Percentiles rank a stretch among this genome's conserved stretches.
Conservation (phyloP, 2,329 filamentous ascomycete genomes). For the Aspergillus jensenii region DNA sequence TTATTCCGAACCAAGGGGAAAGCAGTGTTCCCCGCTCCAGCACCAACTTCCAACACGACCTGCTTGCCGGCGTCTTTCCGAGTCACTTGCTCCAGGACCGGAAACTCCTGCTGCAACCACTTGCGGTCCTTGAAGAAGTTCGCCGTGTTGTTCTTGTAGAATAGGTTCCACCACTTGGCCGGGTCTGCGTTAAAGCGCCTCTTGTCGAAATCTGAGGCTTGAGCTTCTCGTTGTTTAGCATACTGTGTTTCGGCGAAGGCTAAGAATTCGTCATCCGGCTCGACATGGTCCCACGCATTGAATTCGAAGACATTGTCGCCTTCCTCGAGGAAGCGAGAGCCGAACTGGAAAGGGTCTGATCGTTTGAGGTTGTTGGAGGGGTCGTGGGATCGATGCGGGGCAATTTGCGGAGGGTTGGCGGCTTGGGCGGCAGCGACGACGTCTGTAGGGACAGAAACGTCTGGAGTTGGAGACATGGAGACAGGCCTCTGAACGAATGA, state of each 20-base stretch:
- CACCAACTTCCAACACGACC: constrained; percentile 84
- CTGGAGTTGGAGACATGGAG: constrained; percentile 13
- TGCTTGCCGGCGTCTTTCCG: constrained; percentile 66
- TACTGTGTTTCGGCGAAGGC: constrained; percentile 84
- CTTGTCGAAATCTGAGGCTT: constrained; percentile 92
- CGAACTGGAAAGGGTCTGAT: constrained; percentile 92
- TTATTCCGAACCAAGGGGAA: constrained; percentile 87
- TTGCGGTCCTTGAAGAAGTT: constrained; percentile 99
- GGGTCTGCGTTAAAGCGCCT: constrained; percentile 84
- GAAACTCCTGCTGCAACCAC: constrained; percentile 96
- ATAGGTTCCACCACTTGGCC: constrained; percentile 96
- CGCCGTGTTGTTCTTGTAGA: constrained; percentile 95
- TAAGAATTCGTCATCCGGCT: constrained; percentile 84
- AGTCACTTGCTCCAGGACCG: constrained; percentile 76
- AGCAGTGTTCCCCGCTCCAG: constrained; percentile 93
- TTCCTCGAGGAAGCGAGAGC: constrained; percentile 78
- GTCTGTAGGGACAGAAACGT: constrained; percentile 24
- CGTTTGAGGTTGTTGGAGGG: constrained; percentile 77
- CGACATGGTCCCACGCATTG: constrained; percentile 98
- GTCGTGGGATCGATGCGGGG: constrained; percentile 66
- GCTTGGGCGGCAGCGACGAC: constrained; percentile 39
- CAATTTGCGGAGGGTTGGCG: constrained; percentile 47
- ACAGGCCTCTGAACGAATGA: background rate
- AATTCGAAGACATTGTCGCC: constrained; percentile 92
- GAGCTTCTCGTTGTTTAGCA: constrained; percentile 76